Conservation (phyloP, 2,329 filamentous ascomycete species). For the Hypocrella siamensis region DNA sequence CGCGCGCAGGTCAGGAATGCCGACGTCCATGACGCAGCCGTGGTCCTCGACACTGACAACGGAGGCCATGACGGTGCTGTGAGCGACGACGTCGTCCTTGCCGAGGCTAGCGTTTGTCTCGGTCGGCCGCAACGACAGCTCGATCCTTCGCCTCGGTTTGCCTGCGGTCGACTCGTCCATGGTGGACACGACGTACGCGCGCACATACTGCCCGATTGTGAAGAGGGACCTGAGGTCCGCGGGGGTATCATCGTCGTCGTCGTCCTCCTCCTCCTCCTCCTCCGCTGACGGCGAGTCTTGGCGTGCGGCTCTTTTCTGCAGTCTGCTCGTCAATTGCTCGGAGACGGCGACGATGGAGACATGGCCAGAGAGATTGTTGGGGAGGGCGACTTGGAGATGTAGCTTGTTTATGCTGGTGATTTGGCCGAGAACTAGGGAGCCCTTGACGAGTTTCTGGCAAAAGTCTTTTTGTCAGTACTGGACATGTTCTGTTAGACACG, state of each 20-base stretch:
- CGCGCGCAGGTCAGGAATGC: slow-evolving; percentile 56
- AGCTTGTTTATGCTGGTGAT: slow-evolving; percentile 66
- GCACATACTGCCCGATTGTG: slow-evolving; percentile 70
- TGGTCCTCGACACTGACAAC: slow-evolving; percentile 91
- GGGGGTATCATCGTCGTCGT: slow-evolving; percentile 32
- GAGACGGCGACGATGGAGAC: slow-evolving; percentile 89
- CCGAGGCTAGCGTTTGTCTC: slow-evolving; percentile 63
- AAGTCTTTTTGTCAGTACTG: slow-evolving; percentile 10
- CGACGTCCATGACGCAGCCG: slow-evolving; percentile 84
- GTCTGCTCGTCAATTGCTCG: slow-evolving; percentile 55
- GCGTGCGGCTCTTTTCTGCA: slow-evolving; percentile 50
- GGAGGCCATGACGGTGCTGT: slow-evolving; percentile 72
- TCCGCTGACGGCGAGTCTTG: too few relatives aligned
- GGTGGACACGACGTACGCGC: slow-evolving; percentile 69
- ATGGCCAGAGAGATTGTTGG: slow-evolving; percentile 85
- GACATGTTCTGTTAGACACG: too few relatives aligned
- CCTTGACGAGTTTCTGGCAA: slow-evolving; percentile 59
- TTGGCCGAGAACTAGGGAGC: slow-evolving; percentile 77
- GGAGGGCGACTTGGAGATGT: slow-evolving; percentile 67
- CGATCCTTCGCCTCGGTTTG: slow-evolving; percentile 66
- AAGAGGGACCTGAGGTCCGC: slow-evolving; percentile 66
- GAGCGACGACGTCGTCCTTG: slow-evolving; percentile 55
- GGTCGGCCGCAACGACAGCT: slow-evolving; percentile 68
- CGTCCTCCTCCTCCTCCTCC: slow-evolving; percentile 38
- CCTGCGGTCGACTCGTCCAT: slow-evolving; percentile 44